These are phyloP conservation scores for Yamadazyma songkhlaensis DNA, from an alignment of 1,139 yeast species.

Conservation along the genomic window DNA sequence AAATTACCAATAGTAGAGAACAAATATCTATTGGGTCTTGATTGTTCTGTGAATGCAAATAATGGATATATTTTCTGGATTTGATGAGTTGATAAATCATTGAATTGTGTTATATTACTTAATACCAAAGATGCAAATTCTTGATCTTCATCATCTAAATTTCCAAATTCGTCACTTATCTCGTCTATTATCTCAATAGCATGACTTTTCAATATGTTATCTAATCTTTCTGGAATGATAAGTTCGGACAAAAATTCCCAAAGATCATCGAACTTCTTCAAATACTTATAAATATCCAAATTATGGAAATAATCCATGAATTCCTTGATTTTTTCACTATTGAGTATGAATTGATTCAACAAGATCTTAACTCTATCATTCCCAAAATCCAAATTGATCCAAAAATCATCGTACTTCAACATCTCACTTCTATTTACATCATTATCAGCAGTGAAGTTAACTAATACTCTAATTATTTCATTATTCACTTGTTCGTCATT, in stretches of 20 bases:
- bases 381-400: slow-evolving; percentile 15
- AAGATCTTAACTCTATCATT: slow-evolving; percentile 20
- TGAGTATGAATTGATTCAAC: slow-evolving; percentile 34
- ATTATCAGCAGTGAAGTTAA: slow-evolving; percentile 38
- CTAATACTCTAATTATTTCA: slow-evolving; percentile 26
- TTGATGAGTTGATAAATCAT: slow-evolving; percentile 12
- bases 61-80: slow-evolving; percentile 9
- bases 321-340: slow-evolving; percentile 19
- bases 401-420: slow-evolving; percentile 17
- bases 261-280: slow-evolving; percentile 1
- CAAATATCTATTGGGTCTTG: slow-evolving; percentile 21
- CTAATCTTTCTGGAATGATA: slow-evolving; percentile 10
- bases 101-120: slow-evolving; percentile 17
- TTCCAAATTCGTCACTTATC: slow-evolving; percentile 7
- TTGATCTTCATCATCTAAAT: slow-evolving; percentile 15
- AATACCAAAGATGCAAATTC: slow-evolving; percentile 16
- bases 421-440: slow-evolving; percentile 29
- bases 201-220: slow-evolving; percentile 6
- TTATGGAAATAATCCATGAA: slow-evolving; percentile 17
- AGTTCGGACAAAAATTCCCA: slow-evolving; percentile 12
- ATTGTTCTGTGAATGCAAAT: slow-evolving; percentile 6
- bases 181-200: slow-evolving; percentile 7
- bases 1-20: slow-evolving; percentile 38
- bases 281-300: slow-evolving; percentile 6
- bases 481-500: slow-evolving; percentile 6